Evolutionary conservation across 2,329 filamentous ascomycete species (phyloP), one percentile per base, ranked within the genome.

Genomic region (Chrysoporthe cubensis): DNA sequence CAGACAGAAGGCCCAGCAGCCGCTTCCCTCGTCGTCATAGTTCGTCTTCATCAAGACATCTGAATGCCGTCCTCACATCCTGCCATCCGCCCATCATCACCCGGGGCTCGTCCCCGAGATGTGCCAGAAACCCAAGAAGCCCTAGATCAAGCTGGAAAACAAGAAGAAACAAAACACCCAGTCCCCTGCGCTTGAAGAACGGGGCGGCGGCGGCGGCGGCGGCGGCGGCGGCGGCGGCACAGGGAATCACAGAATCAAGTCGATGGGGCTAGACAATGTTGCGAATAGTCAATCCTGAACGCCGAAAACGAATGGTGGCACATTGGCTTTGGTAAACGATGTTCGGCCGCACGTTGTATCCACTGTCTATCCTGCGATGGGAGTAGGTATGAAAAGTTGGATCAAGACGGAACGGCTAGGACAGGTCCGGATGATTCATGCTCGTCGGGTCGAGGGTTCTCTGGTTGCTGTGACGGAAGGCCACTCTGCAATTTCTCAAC

Each of bases 41-140:
- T 16, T 66, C 65, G 59, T 66, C 58, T 54, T 66, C 65, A 64
- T 66, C 65, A 66, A 63, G 58, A 57, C 62, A 46, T 66, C 58
- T 43, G 50, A 52, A 57, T 37, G 54, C 50, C 59, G 14, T 59
- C 34, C 58, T 18, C 37, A 42, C 58, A 34, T 8, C 50, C 59
- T 2, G 18, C 18, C 46, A 48, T 42, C 56, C 62, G 40, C 54
- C 26, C 21, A 43, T 32, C 40, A 44, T 21, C 48, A 57, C n/a
- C 44, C 61, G 34, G 37, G 52, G 14, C 40, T 46, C 1, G 54
- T 26, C 54, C 34, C 8, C 16, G 16, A 57, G 32, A 57, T 37
- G 18, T 57, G 34, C 34, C 16, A n/a, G 54, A 40, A 40, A 40
- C 54, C 54, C 54, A 37, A 57, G 34, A n/a, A 18, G 4, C 32